Evolutionary conservation across 495 filamentous ascomycete genomes (phyloP), one percentile per base, ranked within the genome.

Genomic region (Aspergillus baeticus): DNA sequence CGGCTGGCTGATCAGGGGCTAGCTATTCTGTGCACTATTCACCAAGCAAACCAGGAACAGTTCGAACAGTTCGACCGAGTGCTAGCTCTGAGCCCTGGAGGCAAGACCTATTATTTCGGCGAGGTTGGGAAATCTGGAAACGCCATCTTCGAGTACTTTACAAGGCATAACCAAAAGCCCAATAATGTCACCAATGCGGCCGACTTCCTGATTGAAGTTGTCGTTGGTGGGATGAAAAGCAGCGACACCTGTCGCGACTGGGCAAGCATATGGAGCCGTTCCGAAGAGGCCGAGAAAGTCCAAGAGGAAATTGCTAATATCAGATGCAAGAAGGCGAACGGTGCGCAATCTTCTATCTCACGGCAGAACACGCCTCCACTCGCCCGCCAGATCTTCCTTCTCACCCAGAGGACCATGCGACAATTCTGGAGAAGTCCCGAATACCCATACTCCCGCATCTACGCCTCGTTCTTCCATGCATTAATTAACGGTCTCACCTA

Each of bases 171-270:
- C 10, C 67, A 72, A 5, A 41, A 52, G 5, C 63, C 62, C 46
- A 67, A 51, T 46, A 66, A 58, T 57, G 73, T 62, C 58, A 86
- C 85, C 43, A 91, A 92, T 66, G 86, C 90, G 5, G 91, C 91
- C 2, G 91, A 95, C 63, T 93, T 83, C 69, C 90, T 96, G 77
- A 83, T 96, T n/a, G 91, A 96, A 55, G 85, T 87, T 1, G 88
- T 94, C 17, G 91, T 91, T 26, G 87, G 87, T 33, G 88, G 89
- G 37, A 82, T 82, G 59, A 75, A 83, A 23, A 74, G 84, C 4
- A 79, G 88, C 22, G 83, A 84, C 14, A 81, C 85, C 61, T 74
- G 79, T 17, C 82, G 77, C 47, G 73, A 92, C 67, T 95, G 90
- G 91, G 83, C 78, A 14, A 86, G 88, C 45, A 81, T 95, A 48